These are phyloP conservation scores for Hordeum pubiflorum DNA, from an alignment of 202 grass and related monocot genomes.

Conservation along the genomic window DNA sequence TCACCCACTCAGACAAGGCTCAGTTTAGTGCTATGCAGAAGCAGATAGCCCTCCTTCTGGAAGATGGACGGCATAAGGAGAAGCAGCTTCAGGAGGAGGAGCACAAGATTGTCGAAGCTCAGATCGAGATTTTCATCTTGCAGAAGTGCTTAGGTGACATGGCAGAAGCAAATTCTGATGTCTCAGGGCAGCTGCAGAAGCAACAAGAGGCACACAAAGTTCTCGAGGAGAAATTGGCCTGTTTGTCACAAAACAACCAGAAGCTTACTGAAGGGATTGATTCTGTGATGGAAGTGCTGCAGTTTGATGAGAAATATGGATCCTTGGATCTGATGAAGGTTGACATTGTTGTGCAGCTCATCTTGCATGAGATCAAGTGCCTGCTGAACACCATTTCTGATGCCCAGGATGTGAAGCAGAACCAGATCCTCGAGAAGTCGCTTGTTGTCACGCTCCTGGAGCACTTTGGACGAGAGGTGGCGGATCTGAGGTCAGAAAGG, in stretches of 20 bases:
- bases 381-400: slow-evolving; percentile 69
- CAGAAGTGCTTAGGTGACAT: slow-evolving; percentile 64
- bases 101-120: slow-evolving; percentile 51
- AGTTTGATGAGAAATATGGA: slow-evolving; percentile 66
- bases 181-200: slow-evolving; percentile 26
- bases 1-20: slow-evolving; percentile 35
- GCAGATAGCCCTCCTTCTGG: slow-evolving; percentile 44
- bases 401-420: slow-evolving; percentile 76
- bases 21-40: slow-evolving; percentile 38
- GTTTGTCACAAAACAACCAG: slow-evolving; percentile 46
- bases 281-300: slow-evolving; percentile 59
- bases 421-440: slow-evolving; percentile 82
- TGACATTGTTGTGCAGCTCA: slow-evolving; percentile 79
- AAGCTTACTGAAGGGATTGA: slow-evolving; percentile 56
- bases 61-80: slow-evolving; percentile 42
- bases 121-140: slow-evolving; percentile 68
- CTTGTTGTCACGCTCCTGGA: slow-evolving; percentile 78
- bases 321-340: slow-evolving; percentile 62
- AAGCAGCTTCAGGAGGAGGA: slow-evolving; percentile 60
- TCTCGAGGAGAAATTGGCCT: slow-evolving; percentile 23
- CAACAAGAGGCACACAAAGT: slow-evolving; percentile 29
- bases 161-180: slow-evolving; percentile 50
- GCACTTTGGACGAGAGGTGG: slow-evolving; percentile 69
- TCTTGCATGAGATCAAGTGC: slow-evolving; percentile 73
- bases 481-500: slow-evolving; percentile 73